These are phyloP conservation scores for Coemansia sp. DNA, from an alignment of 192 early-diverging fungal species.

Conservation along the genomic window DNA sequence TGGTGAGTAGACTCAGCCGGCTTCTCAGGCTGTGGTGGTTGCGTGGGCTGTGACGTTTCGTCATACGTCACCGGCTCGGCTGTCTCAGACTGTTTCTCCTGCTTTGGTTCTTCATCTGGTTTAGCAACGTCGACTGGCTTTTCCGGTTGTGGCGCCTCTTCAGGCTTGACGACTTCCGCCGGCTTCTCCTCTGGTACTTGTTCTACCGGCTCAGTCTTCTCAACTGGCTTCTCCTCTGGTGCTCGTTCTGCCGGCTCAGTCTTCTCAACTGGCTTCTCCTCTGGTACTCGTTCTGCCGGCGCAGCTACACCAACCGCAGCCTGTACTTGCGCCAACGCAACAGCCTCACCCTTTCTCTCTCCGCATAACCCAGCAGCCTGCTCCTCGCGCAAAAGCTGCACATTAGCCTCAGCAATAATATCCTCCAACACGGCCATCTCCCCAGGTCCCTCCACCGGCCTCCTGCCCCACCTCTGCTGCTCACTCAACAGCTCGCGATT, in stretches of 20 bases:
- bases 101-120: no score
- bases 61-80: no score
- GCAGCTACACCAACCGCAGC: no score
- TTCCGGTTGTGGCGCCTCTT: neutral
- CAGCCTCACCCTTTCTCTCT: neutral
- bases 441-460: neutral
- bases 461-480: constrained; percentile 34
- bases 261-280: neutral
- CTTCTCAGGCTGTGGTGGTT: no score
- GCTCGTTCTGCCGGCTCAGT: neutral
- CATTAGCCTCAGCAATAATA: constrained; percentile 41
- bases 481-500: constrained; percentile 45
- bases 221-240: neutral
- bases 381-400: constrained; percentile 33
- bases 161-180: neutral
- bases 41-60: no score
- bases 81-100: no score
- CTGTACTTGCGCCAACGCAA: no score
- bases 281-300: neutral
- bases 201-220: neutral
- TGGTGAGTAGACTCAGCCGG: neutral
- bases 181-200: neutral
- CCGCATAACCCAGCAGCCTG: constrained; percentile 37
- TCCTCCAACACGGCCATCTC: constrained; percentile 32
- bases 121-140: neutral